Base-by-base conservation (phyloP, 169 alveolate species). In the Eimeria tenella region DNA sequence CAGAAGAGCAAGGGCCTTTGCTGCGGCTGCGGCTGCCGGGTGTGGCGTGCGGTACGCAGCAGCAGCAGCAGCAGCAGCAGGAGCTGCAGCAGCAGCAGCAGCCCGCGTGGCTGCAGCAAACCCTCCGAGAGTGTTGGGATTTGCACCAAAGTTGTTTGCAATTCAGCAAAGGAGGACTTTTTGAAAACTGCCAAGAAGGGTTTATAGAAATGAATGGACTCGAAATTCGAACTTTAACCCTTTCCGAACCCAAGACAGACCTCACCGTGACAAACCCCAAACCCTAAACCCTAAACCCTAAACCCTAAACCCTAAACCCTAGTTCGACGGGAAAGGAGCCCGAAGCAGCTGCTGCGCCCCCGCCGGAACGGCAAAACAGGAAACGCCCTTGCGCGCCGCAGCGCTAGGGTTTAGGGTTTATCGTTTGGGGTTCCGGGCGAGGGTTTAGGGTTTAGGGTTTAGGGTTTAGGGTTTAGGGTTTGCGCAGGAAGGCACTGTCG, bases 81-180 rank as follows among this genome's bases (percentile, higher is more conserved):
- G n/a, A n/a, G n/a, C n/a, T n/a, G n/a, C n/a, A n/a, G 75, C 7
- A 9, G 75, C 42, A 13, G 31, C 42, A 23, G 31, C 50, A 68
- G 77, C 77, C 77, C 49, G 49, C 77, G n/a, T 68, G 77, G 77
- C 11, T n/a, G 77, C 77, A n/a, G 77, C 77, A 68, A 23, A 68
- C 11, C 11, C 77, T 68, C 11, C 4, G 77, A 10, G 77, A 68
- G 31, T 68, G 77, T n/a, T 68, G 77, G 77, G 77, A 68, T n/a
- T 7, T 68, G 49, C 77, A 68, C 77, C n/a, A 68, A 10, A 68
- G 42, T 7, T 68, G 77, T n/a, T 23, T 68, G 42, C 11, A 23
- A 15, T n/a, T 68, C 49, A 17, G 49, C n/a, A 8, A 11, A 11
- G 77, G 77, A 11, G 9, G n/a, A 7, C 31, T 68, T 10, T 68